Evolutionary conservation across 176 grass and related monocot species (phyloP).

Genomic region (Chrysopogon serrulatus): DNA sequence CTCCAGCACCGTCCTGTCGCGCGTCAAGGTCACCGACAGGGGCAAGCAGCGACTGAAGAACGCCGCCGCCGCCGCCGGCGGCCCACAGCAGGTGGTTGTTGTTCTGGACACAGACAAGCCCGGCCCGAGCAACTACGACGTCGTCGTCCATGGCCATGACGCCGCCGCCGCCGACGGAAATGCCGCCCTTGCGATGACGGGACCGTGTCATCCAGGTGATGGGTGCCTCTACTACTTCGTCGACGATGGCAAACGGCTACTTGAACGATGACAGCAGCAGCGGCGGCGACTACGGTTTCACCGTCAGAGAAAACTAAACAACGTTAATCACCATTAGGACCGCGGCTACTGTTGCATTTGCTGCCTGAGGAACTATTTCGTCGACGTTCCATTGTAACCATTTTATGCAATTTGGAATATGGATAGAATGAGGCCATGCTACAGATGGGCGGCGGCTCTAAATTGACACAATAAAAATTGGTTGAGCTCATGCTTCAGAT

Average conservation of each 20-base stretch:
- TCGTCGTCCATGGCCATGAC: too few relatives aligned
- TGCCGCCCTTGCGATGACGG: not conserved
- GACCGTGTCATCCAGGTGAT: too few relatives aligned
- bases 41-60: not conserved
- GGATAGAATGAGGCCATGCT: not conserved
- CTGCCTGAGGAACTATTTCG: not conserved
- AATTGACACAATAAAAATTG: not conserved
- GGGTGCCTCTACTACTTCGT: not conserved
- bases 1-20: not conserved
- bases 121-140: not conserved
- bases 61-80: not conserved
- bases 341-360: too few relatives aligned
- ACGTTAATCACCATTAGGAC: too few relatives aligned
- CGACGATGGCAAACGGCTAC: not conserved
- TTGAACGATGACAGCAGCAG: not conserved
- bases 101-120: not conserved
- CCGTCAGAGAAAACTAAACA: not conserved
- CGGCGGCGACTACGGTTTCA: not conserved
- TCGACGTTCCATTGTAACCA: not conserved
- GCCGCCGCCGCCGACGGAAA: not conserved
- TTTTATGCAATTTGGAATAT: not conserved
- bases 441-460: not conserved
- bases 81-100: not conserved
- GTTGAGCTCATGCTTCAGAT: not conserved
- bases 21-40: not conserved